Evolutionary conservation across 805 yeast genomes (phyloP).

Genomic region (Hanseniaspora valbyensis): DNA sequence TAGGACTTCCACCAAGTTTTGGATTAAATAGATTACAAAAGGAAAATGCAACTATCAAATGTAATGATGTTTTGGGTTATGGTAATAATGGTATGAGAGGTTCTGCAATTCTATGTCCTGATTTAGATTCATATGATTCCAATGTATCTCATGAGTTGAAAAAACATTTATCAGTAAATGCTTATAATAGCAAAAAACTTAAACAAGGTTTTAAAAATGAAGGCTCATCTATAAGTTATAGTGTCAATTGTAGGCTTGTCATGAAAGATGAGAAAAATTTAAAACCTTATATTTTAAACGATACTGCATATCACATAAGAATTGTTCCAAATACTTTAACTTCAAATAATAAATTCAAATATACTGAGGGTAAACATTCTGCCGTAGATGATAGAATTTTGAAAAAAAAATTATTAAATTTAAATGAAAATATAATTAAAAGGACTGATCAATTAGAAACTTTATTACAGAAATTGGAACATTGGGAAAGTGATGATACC

Average conservation of each 20-base stretch:
- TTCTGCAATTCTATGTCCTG: conserved; percentile 42
- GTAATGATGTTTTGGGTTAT: conserved; percentile 40
- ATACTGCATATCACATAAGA: conserved; percentile 31
- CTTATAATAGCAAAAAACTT: conserved; percentile 44
- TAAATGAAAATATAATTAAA: background rate
- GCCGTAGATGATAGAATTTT: conserved; percentile 15
- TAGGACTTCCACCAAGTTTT: conserved; percentile 32
- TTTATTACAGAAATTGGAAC: background rate
- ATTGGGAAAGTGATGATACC: conserved; percentile 5
- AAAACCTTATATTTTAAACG: conserved; percentile 28
- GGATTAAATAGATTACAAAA: conserved; percentile 28
- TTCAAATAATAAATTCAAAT: conserved; percentile 11
- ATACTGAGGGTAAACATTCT: conserved; percentile 20
- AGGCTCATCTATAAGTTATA: conserved; percentile 39
- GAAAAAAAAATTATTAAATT: conserved; percentile 14
- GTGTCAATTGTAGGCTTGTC: conserved; percentile 47
- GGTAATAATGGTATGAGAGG: conserved; percentile 42
- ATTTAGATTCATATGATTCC: conserved; percentile 24
- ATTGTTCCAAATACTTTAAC: conserved; percentile 31
- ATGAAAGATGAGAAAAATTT: conserved; percentile 32
- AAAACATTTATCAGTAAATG: conserved; percentile 1
- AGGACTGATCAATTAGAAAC: conserved; percentile 2
- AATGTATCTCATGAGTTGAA: background rate
- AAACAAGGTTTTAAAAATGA: conserved; percentile 42
- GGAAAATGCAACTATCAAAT: conserved; percentile 23